Conservation (phyloP, 2,329 filamentous ascomycete species). For the Dendryphion nanum region DNA sequence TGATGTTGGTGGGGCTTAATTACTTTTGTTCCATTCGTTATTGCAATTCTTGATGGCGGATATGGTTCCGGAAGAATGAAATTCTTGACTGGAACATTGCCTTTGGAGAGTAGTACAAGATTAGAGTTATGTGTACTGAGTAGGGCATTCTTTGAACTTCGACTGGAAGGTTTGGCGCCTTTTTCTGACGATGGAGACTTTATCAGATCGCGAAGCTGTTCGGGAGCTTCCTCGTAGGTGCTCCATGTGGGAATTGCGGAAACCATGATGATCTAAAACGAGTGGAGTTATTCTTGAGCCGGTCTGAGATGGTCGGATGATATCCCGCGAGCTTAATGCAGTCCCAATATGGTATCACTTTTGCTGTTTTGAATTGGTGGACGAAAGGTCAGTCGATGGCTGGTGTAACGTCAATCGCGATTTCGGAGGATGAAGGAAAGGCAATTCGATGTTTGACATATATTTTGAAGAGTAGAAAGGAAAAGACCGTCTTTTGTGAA, state of each 20-base stretch:
- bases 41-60: conserved; percentile 11
- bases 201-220: conserved; percentile 14
- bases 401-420: too few species aligned
- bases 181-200: conserved; percentile 6
- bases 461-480: too few species aligned
- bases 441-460: too few species aligned
- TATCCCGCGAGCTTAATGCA: too few species aligned
- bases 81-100: conserved; percentile 13
- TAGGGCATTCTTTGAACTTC: conserved; percentile 11
- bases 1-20: too few species aligned
- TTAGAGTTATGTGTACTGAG: conserved; percentile 14
- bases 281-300: neutral
- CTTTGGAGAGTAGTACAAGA: conserved; percentile 13
- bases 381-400: too few species aligned
- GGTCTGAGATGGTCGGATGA: too few species aligned
- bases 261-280: conserved; percentile 5
- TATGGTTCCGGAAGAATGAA: conserved; percentile 20
- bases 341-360: too few species aligned
- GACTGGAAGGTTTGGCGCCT: conserved; percentile 3
- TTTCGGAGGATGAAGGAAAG: too few species aligned
- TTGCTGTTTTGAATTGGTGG: too few species aligned
- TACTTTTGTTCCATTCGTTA: too few species aligned
- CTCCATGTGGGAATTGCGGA: conserved; percentile 8
- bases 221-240: conserved; percentile 21
- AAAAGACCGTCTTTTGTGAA: too few species aligned